Conservation (phyloP, 2,329 filamentous ascomycete species). For the Pseudopithomyces maydicus region DNA sequence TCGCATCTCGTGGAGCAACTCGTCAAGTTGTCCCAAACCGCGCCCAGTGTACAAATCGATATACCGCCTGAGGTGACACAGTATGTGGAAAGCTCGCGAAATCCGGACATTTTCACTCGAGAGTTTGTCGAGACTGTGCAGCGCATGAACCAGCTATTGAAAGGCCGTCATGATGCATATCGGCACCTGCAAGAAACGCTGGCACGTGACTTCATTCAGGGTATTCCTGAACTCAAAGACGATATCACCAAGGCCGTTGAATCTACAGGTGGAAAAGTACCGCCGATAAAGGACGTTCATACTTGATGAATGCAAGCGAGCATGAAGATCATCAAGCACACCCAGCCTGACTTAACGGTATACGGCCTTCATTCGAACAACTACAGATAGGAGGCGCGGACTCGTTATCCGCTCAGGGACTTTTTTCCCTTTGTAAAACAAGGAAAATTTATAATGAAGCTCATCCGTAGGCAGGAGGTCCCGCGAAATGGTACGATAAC, state of each 20-base stretch:
- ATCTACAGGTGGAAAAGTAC: slow-evolving; percentile 48
- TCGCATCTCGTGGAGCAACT: slow-evolving; percentile 61
- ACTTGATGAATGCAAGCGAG: background rate
- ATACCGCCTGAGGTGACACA: slow-evolving; percentile 66
- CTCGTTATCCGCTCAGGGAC: background rate
- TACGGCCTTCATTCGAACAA: background rate
- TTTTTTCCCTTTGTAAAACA: no score
- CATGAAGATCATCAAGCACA: background rate
- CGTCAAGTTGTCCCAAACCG: slow-evolving; percentile 55
- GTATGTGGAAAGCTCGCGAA: slow-evolving; percentile 67
- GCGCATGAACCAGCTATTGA: slow-evolving; percentile 65
- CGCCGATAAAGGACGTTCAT: background rate
- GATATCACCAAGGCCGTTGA: slow-evolving; percentile 59
- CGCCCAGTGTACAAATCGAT: slow-evolving; percentile 56
- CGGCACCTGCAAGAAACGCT: slow-evolving; percentile 63
- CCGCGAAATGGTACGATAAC: background rate
- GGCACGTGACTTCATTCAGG: slow-evolving; percentile 61
- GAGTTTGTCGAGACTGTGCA: slow-evolving; percentile 69
- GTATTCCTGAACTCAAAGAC: slow-evolving; percentile 60
- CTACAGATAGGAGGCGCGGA: background rate
- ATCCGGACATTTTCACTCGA: slow-evolving; percentile 70
- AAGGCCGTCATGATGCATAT: slow-evolving; percentile 65
- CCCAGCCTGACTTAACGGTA: background rate
- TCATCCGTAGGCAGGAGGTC: background rate
- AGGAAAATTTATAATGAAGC: background rate